Evolutionary conservation across 164 flowering plant species (phyloP), one percentile per base, ranked within the genome.

Genomic region (Nymphaea colorata): DNA sequence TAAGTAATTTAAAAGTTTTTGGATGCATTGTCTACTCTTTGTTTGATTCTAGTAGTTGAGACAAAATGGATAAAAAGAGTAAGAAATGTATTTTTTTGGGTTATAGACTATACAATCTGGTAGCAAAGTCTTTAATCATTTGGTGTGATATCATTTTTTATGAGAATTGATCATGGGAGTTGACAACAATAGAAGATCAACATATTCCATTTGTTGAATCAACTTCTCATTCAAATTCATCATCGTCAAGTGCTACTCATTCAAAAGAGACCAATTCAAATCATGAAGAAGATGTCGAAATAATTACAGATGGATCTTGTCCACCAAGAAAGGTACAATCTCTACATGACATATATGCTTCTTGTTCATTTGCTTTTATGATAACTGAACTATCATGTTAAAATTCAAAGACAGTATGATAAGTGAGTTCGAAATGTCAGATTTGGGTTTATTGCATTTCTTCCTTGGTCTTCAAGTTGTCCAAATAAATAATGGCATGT

Each of bases 361-460:
- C 59, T 25, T 25, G 36, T 55, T 8, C 59, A 10, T 55, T 55
- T 55, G 59, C 59, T 55, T 16, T 55, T 1, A 55, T 55, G 59
- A 16, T 55, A 8, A 16, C 59, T 8, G 59, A 55, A 55, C 59
- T 16, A 8, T 8, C 59, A 55, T 8, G 59, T 55, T 55, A 55
- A 69, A 75, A 42, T 75, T 75, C 43, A 75, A 45, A 25, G 5
- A 57, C 3, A 25, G n/a, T 7, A 67, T 67, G 77, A 70, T 59
- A 68, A 4, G 36, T 11, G 59, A 62, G 5, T 70, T 74, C 64
- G 70, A 74, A 7, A 70, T 74, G 73, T 16, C 75, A 10, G 66
- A 73, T 43, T 59, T 64, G 65, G 65, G 75, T 1, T 5, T 57
- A 25, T 10, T 64, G 43, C 53, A 68, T 44, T 68, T 55, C 41